Evolutionary conservation across 768 basidiomycete genomes (phyloP), one percentile per base, ranked within the genome.

Genomic region (Tulasnella sp.): DNA sequence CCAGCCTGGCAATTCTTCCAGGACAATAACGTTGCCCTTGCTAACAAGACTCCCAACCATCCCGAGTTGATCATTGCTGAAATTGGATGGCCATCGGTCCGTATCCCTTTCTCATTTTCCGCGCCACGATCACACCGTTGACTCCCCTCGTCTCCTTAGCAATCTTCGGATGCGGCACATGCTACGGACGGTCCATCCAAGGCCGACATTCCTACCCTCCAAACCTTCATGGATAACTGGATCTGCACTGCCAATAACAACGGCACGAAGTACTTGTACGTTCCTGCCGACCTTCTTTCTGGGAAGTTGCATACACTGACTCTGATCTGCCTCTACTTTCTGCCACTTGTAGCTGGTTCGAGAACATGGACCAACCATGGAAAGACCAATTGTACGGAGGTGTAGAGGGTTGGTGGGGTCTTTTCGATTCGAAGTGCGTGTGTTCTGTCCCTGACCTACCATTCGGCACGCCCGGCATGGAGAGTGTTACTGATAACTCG

Each of bases 31-130:
- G 76, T 88, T 4, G 69, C 63, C 6, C 65, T 71, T n/a, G 84
- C 89, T 0, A 61, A 69, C 7, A 51, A 61, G 0, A 72, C 85
- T 19, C n/a, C 78, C 4, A 94, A 92, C 67, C 74, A 78, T 3
- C 90, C 92, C 0, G 66, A 73, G 42, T 82, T 89, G 77, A 93
- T 80, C 70, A 96, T 98, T 59, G 96, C 94, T 0, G 96, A 99
- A 74, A 96, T 92, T 12, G 86, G 86, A 51, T 86, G 83, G 83
- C 83, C 88, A 31, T 77, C 86, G 49, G 84, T 85, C 69, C 49
- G 76, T 64, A 12, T 42, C 48, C 34, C 14, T 29, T 40, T 43
- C 23, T 9, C 12, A 6, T 23, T 37, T 9, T 37, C 36, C 11
- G 9, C 15, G 14, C 42, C n/a, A 19, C 11, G 8, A 15, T 12